These are phyloP conservation scores for Hibiscus mutabilis DNA, from an alignment of 345 rosid species.

Conservation along the genomic window DNA sequence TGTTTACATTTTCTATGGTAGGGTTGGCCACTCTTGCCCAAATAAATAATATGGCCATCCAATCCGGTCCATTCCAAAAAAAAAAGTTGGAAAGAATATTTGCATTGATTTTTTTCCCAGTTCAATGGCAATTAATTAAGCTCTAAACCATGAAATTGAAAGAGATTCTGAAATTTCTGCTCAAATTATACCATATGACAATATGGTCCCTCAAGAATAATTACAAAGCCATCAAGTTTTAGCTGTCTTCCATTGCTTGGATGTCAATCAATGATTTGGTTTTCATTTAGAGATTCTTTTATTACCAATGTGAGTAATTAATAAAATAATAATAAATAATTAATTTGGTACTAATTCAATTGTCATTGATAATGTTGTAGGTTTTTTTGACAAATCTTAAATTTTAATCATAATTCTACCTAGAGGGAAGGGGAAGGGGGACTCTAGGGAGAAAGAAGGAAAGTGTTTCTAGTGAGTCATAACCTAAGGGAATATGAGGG, in stretches of 20 bases:
- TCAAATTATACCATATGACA: neutral
- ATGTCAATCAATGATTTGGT: neutral
- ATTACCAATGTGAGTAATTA: neutral
- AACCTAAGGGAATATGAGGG: too few relatives aligned
- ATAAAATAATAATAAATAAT: too few relatives aligned
- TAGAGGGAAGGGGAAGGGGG: too few relatives aligned
- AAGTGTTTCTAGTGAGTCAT: too few relatives aligned
- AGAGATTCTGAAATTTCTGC: neutral
- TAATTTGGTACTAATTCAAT: too few relatives aligned
- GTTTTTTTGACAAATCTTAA: too few relatives aligned
- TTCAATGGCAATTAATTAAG: neutral
- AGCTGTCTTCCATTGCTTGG: neutral
- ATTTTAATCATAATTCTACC: too few relatives aligned
- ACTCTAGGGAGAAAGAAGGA: too few relatives aligned
- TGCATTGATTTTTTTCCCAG: neutral
- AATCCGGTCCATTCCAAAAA: neutral
- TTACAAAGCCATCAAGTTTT: neutral
- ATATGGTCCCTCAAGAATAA: neutral
- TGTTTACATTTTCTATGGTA: slow-evolving; percentile 4
- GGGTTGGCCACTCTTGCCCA: slow-evolving; percentile 16
- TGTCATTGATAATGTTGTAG: too few relatives aligned
- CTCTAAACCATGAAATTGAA: neutral
- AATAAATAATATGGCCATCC: slow-evolving; percentile 8
- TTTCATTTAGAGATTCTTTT: neutral
- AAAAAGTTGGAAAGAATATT: neutral